Percentiles rank a stretch among this genome's conserved stretches.
Conservation (phyloP, 768 basidiomycete species). For the Lentinula lateritia region DNA sequence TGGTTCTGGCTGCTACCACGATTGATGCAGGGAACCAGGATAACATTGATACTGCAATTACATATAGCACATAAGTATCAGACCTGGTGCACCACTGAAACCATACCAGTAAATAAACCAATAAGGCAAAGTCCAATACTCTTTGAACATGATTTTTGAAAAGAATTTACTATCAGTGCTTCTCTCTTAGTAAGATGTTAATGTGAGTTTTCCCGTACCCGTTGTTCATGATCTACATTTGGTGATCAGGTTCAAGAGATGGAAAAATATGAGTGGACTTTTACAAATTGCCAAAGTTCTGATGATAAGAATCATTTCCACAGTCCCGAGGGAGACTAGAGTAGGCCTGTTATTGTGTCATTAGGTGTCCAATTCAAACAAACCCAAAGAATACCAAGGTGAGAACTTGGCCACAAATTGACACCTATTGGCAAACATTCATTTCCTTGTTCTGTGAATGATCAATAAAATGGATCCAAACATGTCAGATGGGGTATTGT, state of each 20-base stretch:
- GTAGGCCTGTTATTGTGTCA: conserved; percentile 13
- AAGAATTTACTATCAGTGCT: no score
- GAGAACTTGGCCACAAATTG: conserved; percentile 16
- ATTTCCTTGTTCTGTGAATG: neutral
- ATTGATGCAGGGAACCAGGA: neutral
- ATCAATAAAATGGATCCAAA: neutral
- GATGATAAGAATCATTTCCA: conserved; percentile 20
- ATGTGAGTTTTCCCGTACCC: no score
- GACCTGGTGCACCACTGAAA: no score
- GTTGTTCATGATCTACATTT: conserved; percentile 9
- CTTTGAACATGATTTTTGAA: no score
- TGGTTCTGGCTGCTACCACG: neutral
- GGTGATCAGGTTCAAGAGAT: neutral
- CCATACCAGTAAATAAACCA: no score
- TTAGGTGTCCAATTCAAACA: neutral
- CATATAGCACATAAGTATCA: neutral
- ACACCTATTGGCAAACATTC: conserved; percentile 8
- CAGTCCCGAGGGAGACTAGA: conserved; percentile 14
- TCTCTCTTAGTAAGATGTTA: no score
- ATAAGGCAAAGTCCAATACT: no score
- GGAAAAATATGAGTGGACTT: neutral
- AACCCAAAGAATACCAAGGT: conserved; percentile 10
- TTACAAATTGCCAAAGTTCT: conserved; percentile 18
- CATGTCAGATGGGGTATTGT: conserved; percentile 9
- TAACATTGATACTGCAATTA: neutral